Evolutionary conservation across 2,329 filamentous ascomycete species (phyloP).

Genomic region (Arachnomyces sp.): DNA sequence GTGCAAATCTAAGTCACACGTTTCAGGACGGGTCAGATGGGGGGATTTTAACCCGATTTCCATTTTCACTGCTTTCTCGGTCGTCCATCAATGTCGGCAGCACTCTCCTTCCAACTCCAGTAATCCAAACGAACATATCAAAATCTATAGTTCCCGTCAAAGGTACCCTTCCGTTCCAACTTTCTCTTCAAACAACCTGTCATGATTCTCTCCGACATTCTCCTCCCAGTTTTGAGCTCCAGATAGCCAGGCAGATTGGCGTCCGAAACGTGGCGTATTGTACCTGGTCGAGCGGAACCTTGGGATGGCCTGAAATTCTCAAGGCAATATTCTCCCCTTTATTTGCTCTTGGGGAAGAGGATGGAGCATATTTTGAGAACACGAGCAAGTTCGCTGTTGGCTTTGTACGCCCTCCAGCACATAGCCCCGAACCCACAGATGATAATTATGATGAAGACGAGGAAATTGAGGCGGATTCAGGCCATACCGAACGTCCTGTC

Average conservation of each 20-base stretch:
- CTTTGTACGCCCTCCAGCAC: conserved; percentile 19
- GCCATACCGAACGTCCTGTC: conserved; percentile 11
- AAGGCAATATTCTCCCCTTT: conserved; percentile 18
- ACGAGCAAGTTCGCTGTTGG: conserved; percentile 28
- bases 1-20: conserved; percentile 23
- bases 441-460: conserved; percentile 21
- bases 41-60: conserved; percentile 20
- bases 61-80: conserved; percentile 26
- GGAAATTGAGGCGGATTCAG: conserved; percentile 16
- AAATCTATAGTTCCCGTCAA: conserved; percentile 25
- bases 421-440: conserved; percentile 1
- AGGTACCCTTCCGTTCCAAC: conserved; percentile 26
- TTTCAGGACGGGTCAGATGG: conserved; percentile 21
- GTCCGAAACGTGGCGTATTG: conserved; percentile 23
- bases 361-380: conserved; percentile 10
- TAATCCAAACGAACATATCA: conserved; percentile 21
- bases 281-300: conserved; percentile 32
- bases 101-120: conserved; percentile 24
- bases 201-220: conserved; percentile 19
- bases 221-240: conserved; percentile 25
- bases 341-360: conserved; percentile 17
- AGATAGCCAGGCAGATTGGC: conserved; percentile 25
- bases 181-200: conserved; percentile 24
- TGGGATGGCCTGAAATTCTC: conserved; percentile 26
- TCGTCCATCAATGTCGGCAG: conserved; percentile 22